phyloP scores from a whole-genome alignment of 2,329 filamentous ascomycete species.

The Microdochium trichocladiopsis region DNA sequence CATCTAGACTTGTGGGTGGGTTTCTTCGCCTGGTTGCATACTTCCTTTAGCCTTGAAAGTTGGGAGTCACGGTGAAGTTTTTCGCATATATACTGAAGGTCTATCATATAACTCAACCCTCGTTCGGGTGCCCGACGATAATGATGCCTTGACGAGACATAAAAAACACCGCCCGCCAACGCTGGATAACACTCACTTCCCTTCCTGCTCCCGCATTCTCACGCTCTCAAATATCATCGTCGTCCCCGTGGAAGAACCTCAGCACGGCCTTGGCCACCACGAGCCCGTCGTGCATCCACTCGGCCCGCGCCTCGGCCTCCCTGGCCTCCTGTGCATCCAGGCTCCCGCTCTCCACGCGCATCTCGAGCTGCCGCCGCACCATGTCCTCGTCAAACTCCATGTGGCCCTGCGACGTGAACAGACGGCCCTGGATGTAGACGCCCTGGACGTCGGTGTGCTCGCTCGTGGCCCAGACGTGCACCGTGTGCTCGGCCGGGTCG shows the following conservation, averaged over 20 bases:
- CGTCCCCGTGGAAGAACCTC: conserved; percentile 43
- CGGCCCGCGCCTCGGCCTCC: conserved; percentile 54
- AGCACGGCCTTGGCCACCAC: conserved; percentile 60
- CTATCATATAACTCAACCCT: too few species aligned
- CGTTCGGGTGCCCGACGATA: too few species aligned
- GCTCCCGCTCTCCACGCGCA: conserved; percentile 49
- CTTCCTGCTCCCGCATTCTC: too few species aligned
- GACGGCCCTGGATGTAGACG: conserved; percentile 56
- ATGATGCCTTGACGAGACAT: too few species aligned
- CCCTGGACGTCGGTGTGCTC: conserved; percentile 64
- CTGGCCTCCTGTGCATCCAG: conserved; percentile 57
- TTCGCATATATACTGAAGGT: too few species aligned
- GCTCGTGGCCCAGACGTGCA: conserved; percentile 56
- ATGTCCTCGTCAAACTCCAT: conserved; percentile 69
- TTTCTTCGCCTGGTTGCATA: too few species aligned
- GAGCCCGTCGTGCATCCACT: conserved; percentile 63
- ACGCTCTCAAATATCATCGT: conserved; percentile 28
- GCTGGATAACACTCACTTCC: too few species aligned
- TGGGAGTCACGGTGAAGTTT: too few species aligned
- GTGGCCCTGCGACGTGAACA: conserved; percentile 74
- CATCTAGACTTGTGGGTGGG: too few species aligned
- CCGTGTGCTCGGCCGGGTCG: conserved; percentile 27
- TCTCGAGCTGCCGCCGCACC: conserved; percentile 54
- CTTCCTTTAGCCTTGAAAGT: too few species aligned
- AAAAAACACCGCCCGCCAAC: too few species aligned